phyloP scores from a whole-genome alignment of 768 basidiomycete genomes.

The Ramaria sp. region DNA sequence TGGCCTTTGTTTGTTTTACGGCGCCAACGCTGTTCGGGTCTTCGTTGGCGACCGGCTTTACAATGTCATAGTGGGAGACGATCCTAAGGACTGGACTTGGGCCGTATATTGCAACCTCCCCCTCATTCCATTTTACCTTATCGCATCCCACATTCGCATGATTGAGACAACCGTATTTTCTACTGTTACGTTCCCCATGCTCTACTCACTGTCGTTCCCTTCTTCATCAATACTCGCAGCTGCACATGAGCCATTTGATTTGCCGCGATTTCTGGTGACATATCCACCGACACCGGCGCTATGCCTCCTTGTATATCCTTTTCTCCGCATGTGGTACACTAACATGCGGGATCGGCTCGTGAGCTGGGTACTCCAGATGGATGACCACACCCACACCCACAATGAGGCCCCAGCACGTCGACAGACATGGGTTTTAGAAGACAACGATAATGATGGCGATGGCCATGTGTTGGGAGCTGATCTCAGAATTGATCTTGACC shows the following conservation, averaged over 20 bases:
- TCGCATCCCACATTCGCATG: constrained; percentile 37
- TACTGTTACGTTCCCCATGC: constrained; percentile 21
- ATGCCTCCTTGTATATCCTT: neutral
- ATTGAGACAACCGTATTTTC: constrained; percentile 18
- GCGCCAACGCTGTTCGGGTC: constrained; percentile 56
- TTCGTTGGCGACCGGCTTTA: constrained; percentile 64
- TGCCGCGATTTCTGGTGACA: neutral
- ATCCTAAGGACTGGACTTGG: constrained; percentile 67
- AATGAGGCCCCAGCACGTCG: neutral
- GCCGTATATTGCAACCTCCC: constrained; percentile 68
- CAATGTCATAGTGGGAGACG: constrained; percentile 50
- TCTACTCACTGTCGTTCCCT: constrained; percentile 20
- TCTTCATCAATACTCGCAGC: constrained; percentile 7
- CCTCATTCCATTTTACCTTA: constrained; percentile 54
- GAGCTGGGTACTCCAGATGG: constrained; percentile 1
- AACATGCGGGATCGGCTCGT: neutral
- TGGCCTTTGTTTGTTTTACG: constrained; percentile 50
- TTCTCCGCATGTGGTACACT: constrained; percentile 8
- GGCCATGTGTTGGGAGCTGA: constrained; percentile 6
- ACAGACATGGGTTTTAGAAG: constrained; percentile 1
- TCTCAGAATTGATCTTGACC: constrained; percentile 16
- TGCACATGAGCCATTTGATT: neutral
- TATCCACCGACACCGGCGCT: constrained; percentile 6
- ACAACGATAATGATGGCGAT: neutral
- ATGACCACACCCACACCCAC: neutral